phyloP scores from a whole-genome alignment of 2,329 filamentous ascomycete genomes.

The Aspergillus terreus region DNA sequence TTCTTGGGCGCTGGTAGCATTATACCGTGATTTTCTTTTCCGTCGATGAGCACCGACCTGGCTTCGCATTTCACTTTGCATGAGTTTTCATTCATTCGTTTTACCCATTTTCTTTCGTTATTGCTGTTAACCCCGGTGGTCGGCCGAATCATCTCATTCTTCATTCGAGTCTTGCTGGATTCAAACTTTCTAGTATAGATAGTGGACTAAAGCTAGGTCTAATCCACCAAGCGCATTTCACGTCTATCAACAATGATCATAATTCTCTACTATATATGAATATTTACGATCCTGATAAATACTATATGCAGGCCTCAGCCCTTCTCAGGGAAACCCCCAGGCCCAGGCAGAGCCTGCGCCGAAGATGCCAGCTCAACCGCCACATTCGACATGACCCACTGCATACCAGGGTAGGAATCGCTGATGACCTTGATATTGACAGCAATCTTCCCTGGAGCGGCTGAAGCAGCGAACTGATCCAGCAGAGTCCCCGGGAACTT shows the following conservation, averaged over 20 bases:
- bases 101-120: slow-evolving; percentile 1
- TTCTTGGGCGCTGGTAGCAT: background rate
- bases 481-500: slow-evolving; percentile 27
- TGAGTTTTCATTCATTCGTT: background rate
- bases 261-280: background rate
- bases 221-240: too few relatives aligned
- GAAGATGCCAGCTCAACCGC: slow-evolving; percentile 45
- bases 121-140: background rate
- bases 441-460: slow-evolving; percentile 49
- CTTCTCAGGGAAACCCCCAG: slow-evolving; percentile 14
- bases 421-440: slow-evolving; percentile 76
- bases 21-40: background rate
- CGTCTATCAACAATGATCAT: background rate
- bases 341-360: slow-evolving; percentile 14
- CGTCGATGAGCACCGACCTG: background rate
- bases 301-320: background rate
- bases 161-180: background rate
- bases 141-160: background rate
- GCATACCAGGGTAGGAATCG: slow-evolving; percentile 80
- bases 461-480: slow-evolving; percentile 7
- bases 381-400: slow-evolving; percentile 52
- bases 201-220: too few relatives aligned
- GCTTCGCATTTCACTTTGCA: background rate
- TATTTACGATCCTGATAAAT: background rate
- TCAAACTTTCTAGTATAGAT: background rate